Evolutionary conservation across 2,329 filamentous ascomycete genomes (phyloP), one percentile per base, ranked within the genome.

Genomic region (Tolypocladium sp.): DNA sequence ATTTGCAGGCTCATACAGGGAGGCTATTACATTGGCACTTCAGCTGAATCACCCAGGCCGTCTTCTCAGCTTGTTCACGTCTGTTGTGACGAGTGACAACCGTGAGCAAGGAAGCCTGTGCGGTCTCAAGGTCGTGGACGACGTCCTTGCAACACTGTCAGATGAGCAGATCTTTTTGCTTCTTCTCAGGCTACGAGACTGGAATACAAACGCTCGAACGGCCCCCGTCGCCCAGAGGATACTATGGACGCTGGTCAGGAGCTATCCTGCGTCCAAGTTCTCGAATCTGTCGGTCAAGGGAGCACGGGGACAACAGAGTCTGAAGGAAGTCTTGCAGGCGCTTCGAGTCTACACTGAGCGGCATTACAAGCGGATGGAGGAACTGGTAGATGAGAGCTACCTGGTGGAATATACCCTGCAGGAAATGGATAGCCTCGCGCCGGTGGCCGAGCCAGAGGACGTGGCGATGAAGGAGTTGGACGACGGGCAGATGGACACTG

Each of bases 121-220:
- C 1, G 89, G 89, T 1, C 71, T 86, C 20, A 79, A 76, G 59
- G 84, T 86, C 13, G 93, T 97, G 10, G 94, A 97, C 66, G 83
- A 91, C 57, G 92, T 96, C 0, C 79, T 99, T 1, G 84, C 81
- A n/a, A 83, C 78, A 15, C 80, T 99, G 7, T 88, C 88, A 5
- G 88, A 94, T 65, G 89, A 93, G 65, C 93, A 97, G 71, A 82
- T 99, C 17, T 95, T 91, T 74, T 79, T 85, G 8, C 82, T 99
- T 17, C 82, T 99, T 0, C 79, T 93, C 42, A 82, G 94, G 60
- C 75, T 97, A 52, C 83, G 95, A 53, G 94, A 99, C 75, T 99
- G 94, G 94, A 99, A 99, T 71, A 96, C 94, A 5, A 97, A 97
- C 67, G 92, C 91, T 0, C 83, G 91, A 62, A 96, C 91, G 4